Evolutionary conservation across 805 yeast species (phyloP).

Genomic region (Myxozyma geophila): DNA sequence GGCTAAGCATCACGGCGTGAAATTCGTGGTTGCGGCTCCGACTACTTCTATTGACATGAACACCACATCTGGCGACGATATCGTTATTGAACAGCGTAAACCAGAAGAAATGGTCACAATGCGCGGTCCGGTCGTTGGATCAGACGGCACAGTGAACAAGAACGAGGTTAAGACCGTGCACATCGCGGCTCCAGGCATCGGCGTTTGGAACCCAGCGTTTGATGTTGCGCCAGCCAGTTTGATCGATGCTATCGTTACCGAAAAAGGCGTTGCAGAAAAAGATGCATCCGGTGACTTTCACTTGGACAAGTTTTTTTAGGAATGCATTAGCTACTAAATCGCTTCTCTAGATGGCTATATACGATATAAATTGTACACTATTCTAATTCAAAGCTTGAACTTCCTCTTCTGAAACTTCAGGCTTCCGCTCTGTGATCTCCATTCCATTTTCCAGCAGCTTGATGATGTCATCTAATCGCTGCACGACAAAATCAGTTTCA

Average conservation of each 20-base stretch:
- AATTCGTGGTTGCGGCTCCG: constrained; percentile 94
- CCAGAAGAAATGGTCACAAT: constrained; percentile 75
- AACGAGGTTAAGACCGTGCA: constrained; percentile 58
- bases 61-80: constrained; percentile 70
- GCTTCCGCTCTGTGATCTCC: constrained; percentile 24
- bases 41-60: constrained; percentile 81
- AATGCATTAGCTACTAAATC: neutral
- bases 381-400: constrained; percentile 17
- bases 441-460: constrained; percentile 26
- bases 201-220: constrained; percentile 95
- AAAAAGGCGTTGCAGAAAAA: constrained; percentile 63
- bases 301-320: constrained; percentile 41
- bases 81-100: constrained; percentile 87
- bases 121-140: constrained; percentile 64
- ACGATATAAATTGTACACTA: constrained; percentile 5
- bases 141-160: constrained; percentile 40
- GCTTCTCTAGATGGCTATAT: neutral
- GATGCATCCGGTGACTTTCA: constrained; percentile 56
- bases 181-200: constrained; percentile 81
- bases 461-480: constrained; percentile 34
- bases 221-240: constrained; percentile 86
- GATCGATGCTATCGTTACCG: constrained; percentile 90
- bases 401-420: constrained; percentile 17
- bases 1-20: constrained; percentile 69
- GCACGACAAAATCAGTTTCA: constrained; percentile 39